Conservation (phyloP, 768 basidiomycete species). For the Amanita fuliginea region DNA sequence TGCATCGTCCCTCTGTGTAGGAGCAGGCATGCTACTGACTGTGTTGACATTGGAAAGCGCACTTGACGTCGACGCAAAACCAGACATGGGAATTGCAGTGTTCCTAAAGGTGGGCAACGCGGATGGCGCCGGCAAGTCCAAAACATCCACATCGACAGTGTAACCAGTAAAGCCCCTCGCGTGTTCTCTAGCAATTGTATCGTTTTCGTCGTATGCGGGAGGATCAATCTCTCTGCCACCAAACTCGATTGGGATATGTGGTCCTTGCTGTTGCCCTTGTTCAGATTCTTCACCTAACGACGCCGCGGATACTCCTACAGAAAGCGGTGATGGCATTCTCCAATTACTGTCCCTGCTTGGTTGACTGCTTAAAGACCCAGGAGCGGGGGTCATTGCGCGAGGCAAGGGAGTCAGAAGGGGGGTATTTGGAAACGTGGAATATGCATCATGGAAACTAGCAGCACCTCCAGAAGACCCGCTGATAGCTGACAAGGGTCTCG, state of each 20-base stretch:
- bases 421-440: constrained; percentile 35
- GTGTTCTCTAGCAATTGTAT: constrained; percentile 4
- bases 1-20: constrained; percentile 15
- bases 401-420: constrained; percentile 30
- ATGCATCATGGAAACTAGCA: constrained; percentile 55
- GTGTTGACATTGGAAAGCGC: constrained; percentile 2
- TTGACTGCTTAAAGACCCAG: constrained; percentile 6
- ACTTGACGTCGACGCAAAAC: constrained; percentile 3
- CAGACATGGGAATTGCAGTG: not conserved
- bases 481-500: constrained; percentile 46
- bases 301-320: not conserved
- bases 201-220: constrained; percentile 3
- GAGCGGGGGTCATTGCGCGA: constrained; percentile 36
- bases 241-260: not conserved
- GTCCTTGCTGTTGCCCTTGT: not conserved
- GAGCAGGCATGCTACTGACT: not conserved
- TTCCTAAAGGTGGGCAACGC: constrained; percentile 25
- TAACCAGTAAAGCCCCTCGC: not conserved
- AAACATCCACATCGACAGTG: constrained; percentile 14
- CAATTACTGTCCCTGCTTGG: constrained; percentile 13
- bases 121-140: constrained; percentile 37
- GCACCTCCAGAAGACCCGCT: constrained; percentile 39
- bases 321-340: constrained; percentile 10
- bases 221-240: not conserved
- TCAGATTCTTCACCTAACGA: not conserved